These are phyloP conservation scores for Podospora conica DNA, from an alignment of 495 filamentous ascomycete genomes.

Conservation along the genomic window DNA sequence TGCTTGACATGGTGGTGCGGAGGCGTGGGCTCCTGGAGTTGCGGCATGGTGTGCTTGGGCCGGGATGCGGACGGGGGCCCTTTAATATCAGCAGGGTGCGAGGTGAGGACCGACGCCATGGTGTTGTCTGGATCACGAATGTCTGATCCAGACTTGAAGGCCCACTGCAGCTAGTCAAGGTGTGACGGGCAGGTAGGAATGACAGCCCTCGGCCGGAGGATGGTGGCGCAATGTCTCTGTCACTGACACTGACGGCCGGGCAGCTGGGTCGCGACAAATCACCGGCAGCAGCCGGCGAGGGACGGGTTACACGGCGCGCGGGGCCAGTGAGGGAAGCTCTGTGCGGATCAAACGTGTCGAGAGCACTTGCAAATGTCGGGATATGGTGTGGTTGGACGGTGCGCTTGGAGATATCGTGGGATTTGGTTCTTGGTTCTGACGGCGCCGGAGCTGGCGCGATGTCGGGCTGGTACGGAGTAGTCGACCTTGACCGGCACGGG, in stretches of 20 bases:
- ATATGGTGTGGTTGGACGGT: not conserved
- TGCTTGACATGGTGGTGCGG: constrained; percentile 36
- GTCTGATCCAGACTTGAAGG: constrained; percentile 7
- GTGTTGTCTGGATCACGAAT: constrained; percentile 26
- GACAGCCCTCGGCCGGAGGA: not conserved
- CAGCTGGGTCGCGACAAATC: constrained; percentile 20
- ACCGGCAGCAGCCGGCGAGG: constrained; percentile 10
- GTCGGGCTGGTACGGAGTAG: constrained; percentile 9
- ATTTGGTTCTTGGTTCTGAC: constrained; percentile 8
- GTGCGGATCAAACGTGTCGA: not conserved
- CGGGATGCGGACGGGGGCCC: constrained; percentile 29
- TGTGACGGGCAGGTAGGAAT: constrained; percentile 17
- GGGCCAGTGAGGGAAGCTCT: constrained; percentile 2
- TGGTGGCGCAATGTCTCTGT: constrained; percentile 16
- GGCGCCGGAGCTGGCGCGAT: constrained; percentile 11
- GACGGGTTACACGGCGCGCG: constrained; percentile 7
- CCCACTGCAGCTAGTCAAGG: constrained; percentile 15
- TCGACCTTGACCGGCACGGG: constrained; percentile 21
- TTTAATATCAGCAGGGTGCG: constrained; percentile 37
- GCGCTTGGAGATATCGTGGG: not conserved
- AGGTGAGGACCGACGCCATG: constrained; percentile 44
- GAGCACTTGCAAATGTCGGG: not conserved
- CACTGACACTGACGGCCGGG: constrained; percentile 11
- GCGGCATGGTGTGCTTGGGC: constrained; percentile 36
- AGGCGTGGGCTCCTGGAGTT: constrained; percentile 36